phyloP scores from a whole-genome alignment of 2,329 filamentous ascomycete genomes.

The Fusarium lateritium region DNA sequence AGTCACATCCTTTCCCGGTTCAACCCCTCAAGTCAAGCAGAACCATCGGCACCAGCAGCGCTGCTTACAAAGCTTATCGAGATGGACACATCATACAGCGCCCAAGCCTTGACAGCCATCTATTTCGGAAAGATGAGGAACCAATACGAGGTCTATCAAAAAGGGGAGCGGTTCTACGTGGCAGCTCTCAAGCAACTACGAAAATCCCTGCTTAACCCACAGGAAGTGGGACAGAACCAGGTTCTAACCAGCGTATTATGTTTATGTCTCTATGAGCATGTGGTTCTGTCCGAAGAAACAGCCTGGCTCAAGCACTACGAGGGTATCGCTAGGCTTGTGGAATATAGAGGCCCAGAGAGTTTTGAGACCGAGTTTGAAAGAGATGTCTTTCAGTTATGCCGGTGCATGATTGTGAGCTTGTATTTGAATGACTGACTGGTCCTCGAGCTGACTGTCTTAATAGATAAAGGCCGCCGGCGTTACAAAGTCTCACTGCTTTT shows the following conservation, averaged over 20 bases:
- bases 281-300: neutral
- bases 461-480: too few species aligned
- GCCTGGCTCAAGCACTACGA: neutral
- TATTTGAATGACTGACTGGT: too few species aligned
- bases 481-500: too few species aligned
- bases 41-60: neutral
- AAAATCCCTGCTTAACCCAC: neutral
- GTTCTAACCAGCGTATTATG: neutral
- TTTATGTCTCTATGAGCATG: neutral
- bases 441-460: too few species aligned
- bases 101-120: neutral
- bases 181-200: neutral
- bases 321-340: too few species aligned
- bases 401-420: too few species aligned
- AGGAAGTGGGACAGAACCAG: neutral
- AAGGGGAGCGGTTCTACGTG: neutral
- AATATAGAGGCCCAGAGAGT: too few species aligned
- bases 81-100: neutral
- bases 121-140: neutral
- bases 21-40: neutral
- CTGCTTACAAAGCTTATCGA: neutral
- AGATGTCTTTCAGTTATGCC: too few species aligned
- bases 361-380: too few species aligned
- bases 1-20: neutral
- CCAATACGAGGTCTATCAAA: neutral